A percentile compares a stretch with the other conserved stretches of the same genome.
Conservation (phyloP, 108 stramenopile genomes). For the Licmophora abbreviata region DNA sequence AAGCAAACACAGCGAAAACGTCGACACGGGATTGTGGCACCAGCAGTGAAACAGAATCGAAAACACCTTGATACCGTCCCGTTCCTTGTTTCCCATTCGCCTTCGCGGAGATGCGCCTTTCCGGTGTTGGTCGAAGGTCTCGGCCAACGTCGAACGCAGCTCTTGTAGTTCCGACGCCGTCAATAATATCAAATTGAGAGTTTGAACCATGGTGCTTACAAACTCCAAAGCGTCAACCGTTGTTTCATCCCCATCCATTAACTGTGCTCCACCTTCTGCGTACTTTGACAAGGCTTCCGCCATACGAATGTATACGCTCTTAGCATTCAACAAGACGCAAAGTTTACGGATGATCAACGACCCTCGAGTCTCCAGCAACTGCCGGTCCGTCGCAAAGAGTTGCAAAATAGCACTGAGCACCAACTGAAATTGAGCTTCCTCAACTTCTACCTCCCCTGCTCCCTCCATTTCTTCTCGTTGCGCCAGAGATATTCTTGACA, state of each 20-base stretch:
- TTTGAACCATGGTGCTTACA: slow-evolving; percentile 94
- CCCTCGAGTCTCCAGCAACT: slow-evolving; percentile 91
- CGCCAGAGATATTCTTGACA: slow-evolving; percentile 84
- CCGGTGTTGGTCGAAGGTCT: slow-evolving; percentile 25
- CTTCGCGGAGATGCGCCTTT: slow-evolving; percentile 3
- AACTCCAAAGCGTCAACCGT: slow-evolving; percentile 70
- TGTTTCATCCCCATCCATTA: slow-evolving; percentile 23
- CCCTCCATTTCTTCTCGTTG: slow-evolving; percentile 25
- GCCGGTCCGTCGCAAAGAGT: slow-evolving; percentile 83
- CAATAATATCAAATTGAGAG: slow-evolving; percentile 92
- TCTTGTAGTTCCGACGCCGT: slow-evolving; percentile 94
- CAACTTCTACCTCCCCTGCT: slow-evolving; percentile 26
- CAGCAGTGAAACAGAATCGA: slow-evolving; percentile 86
- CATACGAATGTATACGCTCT: slow-evolving; percentile 88
- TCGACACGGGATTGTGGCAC: slow-evolving; percentile 96
- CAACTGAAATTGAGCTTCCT: slow-evolving; percentile 81
- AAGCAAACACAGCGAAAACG: slow-evolving; percentile 92
- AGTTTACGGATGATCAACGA: slow-evolving; percentile 94
- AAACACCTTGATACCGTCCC: slow-evolving; percentile 69
- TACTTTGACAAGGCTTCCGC: slow-evolving; percentile 72
- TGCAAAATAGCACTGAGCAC: slow-evolving; percentile 89
- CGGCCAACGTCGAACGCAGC: slow-evolving; percentile 60
- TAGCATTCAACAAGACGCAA: slow-evolving; percentile 89
- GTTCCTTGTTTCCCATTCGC: neutral
- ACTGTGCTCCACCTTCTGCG: slow-evolving; percentile 25